Base-by-base conservation (phyloP, 83 land plant genomes). In the Diphasiastrum complanatum region DNA sequence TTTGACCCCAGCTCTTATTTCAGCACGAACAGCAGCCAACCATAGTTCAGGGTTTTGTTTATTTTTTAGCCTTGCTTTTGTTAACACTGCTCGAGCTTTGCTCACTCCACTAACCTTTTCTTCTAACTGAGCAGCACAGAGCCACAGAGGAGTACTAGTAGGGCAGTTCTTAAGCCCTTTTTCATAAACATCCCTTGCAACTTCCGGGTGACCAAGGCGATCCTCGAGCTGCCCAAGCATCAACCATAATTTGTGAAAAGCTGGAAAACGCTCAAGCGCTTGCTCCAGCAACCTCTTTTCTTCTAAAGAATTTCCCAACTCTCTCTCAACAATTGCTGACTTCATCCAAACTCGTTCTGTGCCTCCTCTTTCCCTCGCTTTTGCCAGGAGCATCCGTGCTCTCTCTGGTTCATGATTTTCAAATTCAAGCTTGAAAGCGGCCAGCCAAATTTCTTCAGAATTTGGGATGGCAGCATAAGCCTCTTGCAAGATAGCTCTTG, bases 321-420 rank as follows among this genome's bases (percentile, higher is more conserved):
- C 96, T 50, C 96, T 81, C 80, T 89, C 96, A n/a, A 93, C 92
- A 61, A 93, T 85, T 0, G 86, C 89, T 1, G 99, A 93, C 68
- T 93, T 93, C 99, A 93, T 93, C 99, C 96, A 93, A 5, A 85
- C 96, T 35, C 99, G 77, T 45, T 86, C 99, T 0, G 86, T 85
- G 25, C 99, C 87, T 35, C 91, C 98, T 37, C 84, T 79, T 64
- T 85, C 91, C 27, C 91, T 68, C 6, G 91, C 98, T 75, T 88
- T 88, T 8, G 88, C 88, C 27, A 92, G 75, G 60, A 92, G 84
- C 82, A 78, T 77, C 61, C 83, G 79, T 32, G 98, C 95, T 51
- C 98, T 82, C 76, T 88, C 86, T 25, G 85, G 88, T 62, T 92
- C 98, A 49, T 87, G 80, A 57, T 92, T 88, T 78, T 92, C 98